Conservation (phyloP, 371 early-diverging fungal species). For the Syncephalastrum racemosum region DNA sequence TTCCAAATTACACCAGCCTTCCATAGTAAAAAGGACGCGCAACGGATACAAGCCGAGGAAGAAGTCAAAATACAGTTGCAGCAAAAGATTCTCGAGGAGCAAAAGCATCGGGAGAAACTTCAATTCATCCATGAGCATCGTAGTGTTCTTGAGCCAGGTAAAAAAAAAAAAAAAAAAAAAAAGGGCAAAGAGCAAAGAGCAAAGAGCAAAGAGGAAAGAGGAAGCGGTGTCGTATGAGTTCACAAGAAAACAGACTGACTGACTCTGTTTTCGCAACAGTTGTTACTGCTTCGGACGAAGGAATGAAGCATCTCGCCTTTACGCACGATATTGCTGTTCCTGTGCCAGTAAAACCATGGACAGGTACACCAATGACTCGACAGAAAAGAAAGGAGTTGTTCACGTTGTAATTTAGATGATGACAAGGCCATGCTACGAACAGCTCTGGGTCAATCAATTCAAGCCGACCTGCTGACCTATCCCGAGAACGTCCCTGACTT, state of each 20-base stretch:
- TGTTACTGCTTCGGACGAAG: slow-evolving; percentile 8
- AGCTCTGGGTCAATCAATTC: slow-evolving; percentile 13
- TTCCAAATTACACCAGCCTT: background rate
- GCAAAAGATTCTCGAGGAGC: background rate
- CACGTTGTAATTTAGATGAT: slow-evolving; percentile 3
- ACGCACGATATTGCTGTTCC: slow-evolving; percentile 29
- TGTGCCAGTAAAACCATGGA: slow-evolving; percentile 20
- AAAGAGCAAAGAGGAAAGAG: too few species aligned
- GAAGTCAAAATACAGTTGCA: slow-evolving; percentile 1
- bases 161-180: too few species aligned
- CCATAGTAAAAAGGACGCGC: background rate
- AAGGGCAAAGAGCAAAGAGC: too few species aligned
- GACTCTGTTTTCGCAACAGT: slow-evolving; percentile 5
- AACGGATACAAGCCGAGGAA: background rate
- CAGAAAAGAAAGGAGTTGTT: background rate
- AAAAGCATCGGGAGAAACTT: slow-evolving; percentile 1
- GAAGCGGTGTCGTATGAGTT: background rate
- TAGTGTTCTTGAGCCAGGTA: slow-evolving; percentile 14
- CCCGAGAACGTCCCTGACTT: slow-evolving; percentile 32
- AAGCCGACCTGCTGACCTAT: slow-evolving; percentile 15
- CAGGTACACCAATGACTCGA: slow-evolving; percentile 15
- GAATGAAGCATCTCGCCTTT: slow-evolving; percentile 11
- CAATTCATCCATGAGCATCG: slow-evolving; percentile 1
- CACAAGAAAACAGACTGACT: background rate
- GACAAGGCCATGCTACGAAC: slow-evolving; percentile 15